These are phyloP conservation scores for Pichia thaimueangensis DNA, from an alignment of 805 yeast genomes.

Conservation along the genomic window DNA sequence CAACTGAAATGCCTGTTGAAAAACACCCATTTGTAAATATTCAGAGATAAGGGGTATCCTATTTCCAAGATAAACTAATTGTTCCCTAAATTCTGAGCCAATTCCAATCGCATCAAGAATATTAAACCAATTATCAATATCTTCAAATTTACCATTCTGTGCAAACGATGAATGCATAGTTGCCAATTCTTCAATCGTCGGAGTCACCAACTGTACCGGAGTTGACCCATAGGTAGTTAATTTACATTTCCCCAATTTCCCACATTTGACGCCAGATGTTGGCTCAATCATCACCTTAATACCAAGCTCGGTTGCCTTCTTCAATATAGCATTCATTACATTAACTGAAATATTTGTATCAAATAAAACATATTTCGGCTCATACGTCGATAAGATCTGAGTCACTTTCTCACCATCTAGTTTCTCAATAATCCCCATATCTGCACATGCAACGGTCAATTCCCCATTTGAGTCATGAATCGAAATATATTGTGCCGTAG, in stretches of 20 bases:
- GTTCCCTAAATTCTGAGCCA: conserved; percentile 39
- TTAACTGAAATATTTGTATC: conserved; percentile 61
- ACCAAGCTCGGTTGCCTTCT: conserved; percentile 15
- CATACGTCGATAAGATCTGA: conserved; percentile 32
- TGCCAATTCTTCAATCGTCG: conserved; percentile 59
- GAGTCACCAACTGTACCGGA: conserved; percentile 47
- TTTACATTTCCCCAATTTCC: conserved; percentile 34
- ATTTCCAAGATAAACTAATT: conserved; percentile 32
- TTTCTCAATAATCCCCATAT: conserved; percentile 65
- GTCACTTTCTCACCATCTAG: conserved; percentile 38
- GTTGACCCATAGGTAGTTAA: conserved; percentile 44
- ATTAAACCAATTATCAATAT: conserved; percentile 67
- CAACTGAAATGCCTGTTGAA: conserved; percentile 66
- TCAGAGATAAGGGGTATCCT: conserved; percentile 23
- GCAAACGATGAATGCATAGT: conserved; percentile 47
- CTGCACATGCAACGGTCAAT: conserved; percentile 72
- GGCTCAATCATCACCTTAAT: conserved; percentile 60
- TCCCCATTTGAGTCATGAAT: conserved; percentile 57
- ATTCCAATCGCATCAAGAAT: conserved; percentile 54
- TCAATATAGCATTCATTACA: conserved; percentile 35
- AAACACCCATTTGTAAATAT: conserved; percentile 37
- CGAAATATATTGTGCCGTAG: conserved; percentile 71
- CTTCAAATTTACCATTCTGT: conserved; percentile 37
- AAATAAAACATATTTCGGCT: conserved; percentile 47
- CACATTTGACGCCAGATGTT: conserved; percentile 63